Evolutionary conservation across 2,329 filamentous ascomycete species (phyloP).

Genomic region (Gliomastix tumulicola): DNA sequence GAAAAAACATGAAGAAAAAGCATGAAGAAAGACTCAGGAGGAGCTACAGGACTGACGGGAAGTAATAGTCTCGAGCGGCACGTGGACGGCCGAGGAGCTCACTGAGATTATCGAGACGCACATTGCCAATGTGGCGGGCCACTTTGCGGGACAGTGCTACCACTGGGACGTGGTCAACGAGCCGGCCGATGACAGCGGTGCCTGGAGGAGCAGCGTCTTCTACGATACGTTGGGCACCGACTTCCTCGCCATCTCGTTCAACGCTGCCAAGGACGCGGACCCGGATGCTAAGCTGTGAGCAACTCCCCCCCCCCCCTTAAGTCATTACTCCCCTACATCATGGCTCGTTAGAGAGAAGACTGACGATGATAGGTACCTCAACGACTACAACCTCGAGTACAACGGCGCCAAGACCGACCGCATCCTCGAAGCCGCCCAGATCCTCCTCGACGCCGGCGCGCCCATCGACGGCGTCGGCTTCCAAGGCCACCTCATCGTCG

Average conservation of each 20-base stretch:
- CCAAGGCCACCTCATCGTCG: constrained; percentile 54
- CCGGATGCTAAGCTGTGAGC: constrained; percentile 49
- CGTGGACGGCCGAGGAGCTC: constrained; percentile 53
- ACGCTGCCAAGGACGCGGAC: constrained; percentile 45
- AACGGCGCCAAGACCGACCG: constrained; percentile 36
- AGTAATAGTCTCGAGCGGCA: constrained; percentile 15
- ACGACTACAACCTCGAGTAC: constrained; percentile 55
- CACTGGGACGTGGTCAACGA: constrained; percentile 64
- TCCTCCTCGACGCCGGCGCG: constrained; percentile 38
- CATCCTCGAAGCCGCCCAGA: constrained; percentile 34
- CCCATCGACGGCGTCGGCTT: constrained; percentile 57
- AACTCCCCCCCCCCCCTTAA: too few relatives aligned
- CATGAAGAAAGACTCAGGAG: too few relatives aligned
- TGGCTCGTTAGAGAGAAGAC: too few relatives aligned
- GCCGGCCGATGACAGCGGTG: constrained; percentile 50
- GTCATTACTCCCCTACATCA: background rate
- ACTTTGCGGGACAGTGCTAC: constrained; percentile 54
- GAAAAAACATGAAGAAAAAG: too few relatives aligned
- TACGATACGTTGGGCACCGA: constrained; percentile 45
- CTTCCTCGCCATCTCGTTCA: constrained; percentile 53
- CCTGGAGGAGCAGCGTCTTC: constrained; percentile 45
- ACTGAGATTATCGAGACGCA: constrained; percentile 45
- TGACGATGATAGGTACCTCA: constrained; percentile 27
- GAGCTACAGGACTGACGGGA: too few relatives aligned
- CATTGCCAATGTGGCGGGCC: constrained; percentile 47